phyloP scores from a whole-genome alignment of 345 rosid genomes.

The Leavenworthia alabamica region DNA sequence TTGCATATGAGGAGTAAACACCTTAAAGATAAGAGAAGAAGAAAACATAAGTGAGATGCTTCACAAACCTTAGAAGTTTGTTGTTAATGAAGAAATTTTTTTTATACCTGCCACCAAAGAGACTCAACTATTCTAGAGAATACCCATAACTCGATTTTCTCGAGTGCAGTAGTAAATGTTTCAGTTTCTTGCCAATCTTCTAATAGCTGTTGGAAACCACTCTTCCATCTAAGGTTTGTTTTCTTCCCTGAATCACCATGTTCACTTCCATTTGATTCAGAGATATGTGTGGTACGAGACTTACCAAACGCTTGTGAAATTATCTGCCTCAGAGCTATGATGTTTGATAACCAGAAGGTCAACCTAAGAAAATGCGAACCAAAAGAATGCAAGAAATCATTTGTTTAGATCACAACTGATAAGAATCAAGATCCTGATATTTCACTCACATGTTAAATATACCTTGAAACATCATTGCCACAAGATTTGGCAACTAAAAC shows the following conservation, averaged over 20 bases:
- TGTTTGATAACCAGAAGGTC: slow-evolving; percentile 88
- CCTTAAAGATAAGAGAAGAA: slow-evolving; percentile 39
- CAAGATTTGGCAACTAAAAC: slow-evolving; percentile 80
- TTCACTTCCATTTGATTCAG: slow-evolving; percentile 40
- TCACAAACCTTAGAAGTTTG: neutral
- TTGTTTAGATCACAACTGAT: neutral
- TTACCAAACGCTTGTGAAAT: slow-evolving; percentile 69
- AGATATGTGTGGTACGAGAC: slow-evolving; percentile 36
- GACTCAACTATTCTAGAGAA: slow-evolving; percentile 91
- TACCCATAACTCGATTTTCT: slow-evolving; percentile 81
- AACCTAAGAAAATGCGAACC: slow-evolving; percentile 46
- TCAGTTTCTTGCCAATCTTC: slow-evolving; percentile 96
- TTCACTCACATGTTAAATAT: neutral
- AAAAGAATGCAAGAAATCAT: slow-evolving; percentile 5
- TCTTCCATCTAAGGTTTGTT: slow-evolving; percentile 27
- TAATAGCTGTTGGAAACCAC: slow-evolving; percentile 40
- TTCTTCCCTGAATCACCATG: slow-evolving; percentile 15
- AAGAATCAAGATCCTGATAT: slow-evolving; percentile 4
- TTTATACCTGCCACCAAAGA: slow-evolving; percentile 94
- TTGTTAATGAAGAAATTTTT: neutral
- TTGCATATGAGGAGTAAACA: slow-evolving; percentile 90
- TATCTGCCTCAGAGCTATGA: slow-evolving; percentile 72
- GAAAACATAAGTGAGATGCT: slow-evolving; percentile 12
- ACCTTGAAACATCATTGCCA: slow-evolving; percentile 92
- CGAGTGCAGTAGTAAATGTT: slow-evolving; percentile 66